A percentile compares a stretch with the other conserved stretches of the same genome.
Conservation (phyloP, 306 rosid genomes). For the Ziziphus jujuba region DNA sequence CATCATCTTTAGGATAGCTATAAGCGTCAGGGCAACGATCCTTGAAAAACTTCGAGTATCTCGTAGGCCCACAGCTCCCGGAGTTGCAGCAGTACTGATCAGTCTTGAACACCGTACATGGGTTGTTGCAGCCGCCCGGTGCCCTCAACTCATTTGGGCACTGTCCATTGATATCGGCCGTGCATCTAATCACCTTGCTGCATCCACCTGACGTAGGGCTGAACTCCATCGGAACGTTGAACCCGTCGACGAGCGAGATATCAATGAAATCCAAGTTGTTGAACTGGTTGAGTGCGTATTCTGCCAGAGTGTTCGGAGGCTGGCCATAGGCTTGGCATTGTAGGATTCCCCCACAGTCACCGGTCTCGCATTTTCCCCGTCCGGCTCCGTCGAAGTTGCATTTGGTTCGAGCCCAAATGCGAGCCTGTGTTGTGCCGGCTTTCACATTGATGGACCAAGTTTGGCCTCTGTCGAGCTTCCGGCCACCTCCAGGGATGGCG, state of each 20-base stretch:
- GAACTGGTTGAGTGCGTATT: constrained; percentile 12
- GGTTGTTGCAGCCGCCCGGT: constrained; percentile 15
- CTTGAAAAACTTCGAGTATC: neutral
- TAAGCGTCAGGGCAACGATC: constrained; percentile 7
- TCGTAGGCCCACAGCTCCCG: neutral
- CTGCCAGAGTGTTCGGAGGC: constrained; percentile 27
- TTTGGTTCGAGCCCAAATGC: constrained; percentile 15
- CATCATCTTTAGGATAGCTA: constrained; percentile 8
- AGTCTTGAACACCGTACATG: constrained; percentile 1
- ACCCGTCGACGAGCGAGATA: constrained; percentile 34
- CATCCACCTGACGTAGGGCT: constrained; percentile 17
- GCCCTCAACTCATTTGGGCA: constrained; percentile 11
- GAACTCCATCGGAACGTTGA: constrained; percentile 33
- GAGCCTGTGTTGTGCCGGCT: neutral
- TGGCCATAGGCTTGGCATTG: constrained; percentile 21
- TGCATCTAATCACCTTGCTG: neutral
- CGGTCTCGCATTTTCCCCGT: constrained; percentile 21
- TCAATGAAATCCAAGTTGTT: constrained; percentile 17
- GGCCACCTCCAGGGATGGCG: constrained; percentile 18
- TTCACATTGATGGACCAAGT: constrained; percentile 1
- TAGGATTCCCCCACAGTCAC: constrained; percentile 31
- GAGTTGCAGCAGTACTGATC: constrained; percentile 10
- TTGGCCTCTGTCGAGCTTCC: neutral
- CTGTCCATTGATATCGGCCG: constrained; percentile 1
- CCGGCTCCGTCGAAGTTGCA: constrained; percentile 20